Percentiles rank a stretch among this genome's conserved stretches.
These are phyloP conservation scores for Ilex aquifolium DNA, from an alignment of 257 asterid species.

Conservation along the genomic window DNA sequence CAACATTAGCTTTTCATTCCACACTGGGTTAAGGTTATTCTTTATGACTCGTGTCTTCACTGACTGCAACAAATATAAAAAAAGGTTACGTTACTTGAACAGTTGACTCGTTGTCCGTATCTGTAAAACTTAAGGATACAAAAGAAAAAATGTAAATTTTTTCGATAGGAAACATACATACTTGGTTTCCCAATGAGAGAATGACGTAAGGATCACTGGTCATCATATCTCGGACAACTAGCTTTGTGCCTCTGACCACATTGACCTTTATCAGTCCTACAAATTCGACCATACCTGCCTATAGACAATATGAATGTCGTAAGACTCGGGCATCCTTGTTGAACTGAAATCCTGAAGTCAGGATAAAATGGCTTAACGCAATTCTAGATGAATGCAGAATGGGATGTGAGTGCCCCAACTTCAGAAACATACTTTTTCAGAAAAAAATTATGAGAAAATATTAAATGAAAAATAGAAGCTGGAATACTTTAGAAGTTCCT, in stretches of 20 bases:
- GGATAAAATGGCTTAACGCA: too few relatives aligned
- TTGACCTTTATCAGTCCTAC: slow-evolving; percentile 81
- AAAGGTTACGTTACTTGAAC: neutral
- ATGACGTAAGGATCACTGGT: slow-evolving; percentile 90
- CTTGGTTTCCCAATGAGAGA: slow-evolving; percentile 82
- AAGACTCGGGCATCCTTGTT: slow-evolving; percentile 9
- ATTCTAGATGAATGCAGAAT: too few relatives aligned
- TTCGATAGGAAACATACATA: slow-evolving; percentile 16
- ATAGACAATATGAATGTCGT: slow-evolving; percentile 20
- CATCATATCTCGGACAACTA: slow-evolving; percentile 83
- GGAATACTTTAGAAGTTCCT: too few relatives aligned
- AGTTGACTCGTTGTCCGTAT: neutral
- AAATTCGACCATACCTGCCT: slow-evolving; percentile 98
- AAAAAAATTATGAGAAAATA: too few relatives aligned
- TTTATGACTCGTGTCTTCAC: slow-evolving; percentile 82
- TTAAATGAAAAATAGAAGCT: too few relatives aligned
- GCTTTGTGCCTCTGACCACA: slow-evolving; percentile 77
- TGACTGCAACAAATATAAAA: slow-evolving; percentile 40
- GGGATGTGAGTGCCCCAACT: too few relatives aligned
- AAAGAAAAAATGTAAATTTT: neutral
- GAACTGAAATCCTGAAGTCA: too few relatives aligned
- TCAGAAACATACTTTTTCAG: too few relatives aligned
- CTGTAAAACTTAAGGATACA: neutral
- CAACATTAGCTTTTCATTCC: slow-evolving; percentile 92
- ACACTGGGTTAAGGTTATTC: slow-evolving; percentile 84